A percentile compares a stretch with the other conserved stretches of the same genome.
Evolutionary conservation across 1,284 basidiomycete genomes (phyloP).

Genomic region (Trametes pubescens): DNA sequence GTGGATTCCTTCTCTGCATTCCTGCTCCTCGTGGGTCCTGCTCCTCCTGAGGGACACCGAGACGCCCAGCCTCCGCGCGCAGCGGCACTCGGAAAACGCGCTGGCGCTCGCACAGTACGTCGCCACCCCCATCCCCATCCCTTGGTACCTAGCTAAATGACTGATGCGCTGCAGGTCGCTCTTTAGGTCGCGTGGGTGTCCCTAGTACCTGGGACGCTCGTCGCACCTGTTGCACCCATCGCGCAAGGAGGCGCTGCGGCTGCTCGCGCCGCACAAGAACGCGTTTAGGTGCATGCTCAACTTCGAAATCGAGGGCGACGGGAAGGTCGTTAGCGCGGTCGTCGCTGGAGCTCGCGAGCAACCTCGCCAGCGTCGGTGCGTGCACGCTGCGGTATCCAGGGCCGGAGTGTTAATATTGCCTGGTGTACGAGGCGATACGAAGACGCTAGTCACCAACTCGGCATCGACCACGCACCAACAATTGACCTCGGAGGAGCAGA

Average conservation of each 20-base stretch:
- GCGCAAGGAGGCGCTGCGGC: constrained; percentile 66
- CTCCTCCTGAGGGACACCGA: no score
- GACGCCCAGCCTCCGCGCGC: constrained; percentile 81
- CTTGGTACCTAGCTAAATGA: no score
- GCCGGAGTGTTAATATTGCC: neutral
- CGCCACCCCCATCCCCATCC: neutral
- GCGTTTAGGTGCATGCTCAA: constrained; percentile 81
- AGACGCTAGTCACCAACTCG: constrained; percentile 87
- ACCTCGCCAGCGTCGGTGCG: constrained; percentile 79
- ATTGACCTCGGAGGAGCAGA: constrained; percentile 73
- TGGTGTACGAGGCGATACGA: constrained; percentile 62
- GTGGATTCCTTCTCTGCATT: constrained; percentile 87
- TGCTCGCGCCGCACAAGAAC: constrained; percentile 58
- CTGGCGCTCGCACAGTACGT: constrained; percentile 72
- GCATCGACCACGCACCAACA: constrained; percentile 88
- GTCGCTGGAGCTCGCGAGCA: constrained; percentile 80
- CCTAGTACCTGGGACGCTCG: no score
- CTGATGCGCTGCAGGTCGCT: constrained; percentile 73
- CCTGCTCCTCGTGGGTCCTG: constrained; percentile 86
- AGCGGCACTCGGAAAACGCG: constrained; percentile 81
- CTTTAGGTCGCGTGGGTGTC: constrained; percentile 84
- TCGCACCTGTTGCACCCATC: constrained; percentile 69
- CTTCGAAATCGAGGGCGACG: constrained; percentile 83
- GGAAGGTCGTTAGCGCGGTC: constrained; percentile 64
- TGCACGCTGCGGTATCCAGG: constrained; percentile 3